Evolutionary conservation across 345 rosid genomes (phyloP).

Genomic region (Psidium guajava): DNA sequence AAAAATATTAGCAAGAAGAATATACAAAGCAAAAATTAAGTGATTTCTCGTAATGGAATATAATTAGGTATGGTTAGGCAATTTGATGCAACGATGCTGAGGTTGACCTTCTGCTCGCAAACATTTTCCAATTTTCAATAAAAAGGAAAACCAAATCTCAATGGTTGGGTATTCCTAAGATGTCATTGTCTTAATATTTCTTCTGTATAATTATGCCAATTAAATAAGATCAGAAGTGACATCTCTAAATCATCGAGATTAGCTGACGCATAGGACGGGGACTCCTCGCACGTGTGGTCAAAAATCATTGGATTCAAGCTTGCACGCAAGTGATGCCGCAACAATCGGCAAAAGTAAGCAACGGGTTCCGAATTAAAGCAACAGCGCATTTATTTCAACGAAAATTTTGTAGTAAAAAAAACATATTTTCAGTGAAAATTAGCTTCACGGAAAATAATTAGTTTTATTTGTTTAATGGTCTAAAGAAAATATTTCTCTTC

Average conservation of each 20-base stretch:
- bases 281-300: neutral
- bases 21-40: too few species aligned
- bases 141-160: neutral
- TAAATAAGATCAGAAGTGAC: neutral
- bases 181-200: neutral
- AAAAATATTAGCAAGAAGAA: too few species aligned
- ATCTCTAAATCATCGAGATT: neutral
- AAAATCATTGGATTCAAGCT: neutral
- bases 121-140: neutral
- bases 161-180: neutral
- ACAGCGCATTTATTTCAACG: rapidly evolving
- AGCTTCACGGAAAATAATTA: neutral
- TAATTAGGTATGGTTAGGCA: neutral
- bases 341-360: neutral
- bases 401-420: neutral
- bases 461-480: neutral
- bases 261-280: neutral
- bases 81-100: too few species aligned
- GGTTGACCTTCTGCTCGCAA: neutral
- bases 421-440: rapidly evolving
- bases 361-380: neutral
- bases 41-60: too few species aligned
- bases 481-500: neutral
- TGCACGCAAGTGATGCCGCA: neutral
- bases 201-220: neutral